Conservation (phyloP, 2,329 filamentous ascomycete genomes). For the Clarireedia monteithiana region DNA sequence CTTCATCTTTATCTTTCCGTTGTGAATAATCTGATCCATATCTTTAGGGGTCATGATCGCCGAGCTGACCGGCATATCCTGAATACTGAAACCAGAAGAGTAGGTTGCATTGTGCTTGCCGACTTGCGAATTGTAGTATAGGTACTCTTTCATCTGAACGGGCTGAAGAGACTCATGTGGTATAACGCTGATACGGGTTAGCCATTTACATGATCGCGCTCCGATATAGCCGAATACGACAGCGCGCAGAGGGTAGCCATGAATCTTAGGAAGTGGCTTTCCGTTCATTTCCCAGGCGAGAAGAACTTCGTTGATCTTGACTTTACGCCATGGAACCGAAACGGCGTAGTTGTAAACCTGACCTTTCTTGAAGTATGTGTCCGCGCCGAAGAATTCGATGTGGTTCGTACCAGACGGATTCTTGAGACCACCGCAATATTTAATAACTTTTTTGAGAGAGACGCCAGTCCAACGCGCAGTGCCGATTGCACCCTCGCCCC, state of each 20-base stretch:
- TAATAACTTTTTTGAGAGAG: constrained; percentile 61
- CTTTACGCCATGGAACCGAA: constrained; percentile 59
- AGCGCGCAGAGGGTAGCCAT: constrained; percentile 56
- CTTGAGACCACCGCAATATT: constrained; percentile 55
- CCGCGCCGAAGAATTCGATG: constrained; percentile 61
- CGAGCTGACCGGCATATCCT: constrained; percentile 61
- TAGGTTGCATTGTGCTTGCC: constrained; percentile 53
- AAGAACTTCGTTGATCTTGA: constrained; percentile 57
- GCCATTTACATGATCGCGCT: constrained; percentile 62
- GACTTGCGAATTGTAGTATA: constrained; percentile 59
- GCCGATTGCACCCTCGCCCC: constrained; percentile 62
- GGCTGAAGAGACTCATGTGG: constrained; percentile 46
- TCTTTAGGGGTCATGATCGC: constrained; percentile 52
- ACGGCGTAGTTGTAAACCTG: constrained; percentile 60
- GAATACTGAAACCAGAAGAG: constrained; percentile 57
- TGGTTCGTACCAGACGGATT: constrained; percentile 44
- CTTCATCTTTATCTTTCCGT: constrained; percentile 33
- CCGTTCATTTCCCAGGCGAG: constrained; percentile 64
- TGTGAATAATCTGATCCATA: constrained; percentile 33
- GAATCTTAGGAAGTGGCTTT: constrained; percentile 51
- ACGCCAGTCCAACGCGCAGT: constrained; percentile 57
- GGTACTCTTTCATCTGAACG: constrained; percentile 58
- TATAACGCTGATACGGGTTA: constrained; percentile 56
- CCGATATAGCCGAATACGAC: constrained; percentile 60
- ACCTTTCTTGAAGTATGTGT: constrained; percentile 63